Conservation (phyloP, 1,284 basidiomycete species). For the Vanrija sp. region DNA sequence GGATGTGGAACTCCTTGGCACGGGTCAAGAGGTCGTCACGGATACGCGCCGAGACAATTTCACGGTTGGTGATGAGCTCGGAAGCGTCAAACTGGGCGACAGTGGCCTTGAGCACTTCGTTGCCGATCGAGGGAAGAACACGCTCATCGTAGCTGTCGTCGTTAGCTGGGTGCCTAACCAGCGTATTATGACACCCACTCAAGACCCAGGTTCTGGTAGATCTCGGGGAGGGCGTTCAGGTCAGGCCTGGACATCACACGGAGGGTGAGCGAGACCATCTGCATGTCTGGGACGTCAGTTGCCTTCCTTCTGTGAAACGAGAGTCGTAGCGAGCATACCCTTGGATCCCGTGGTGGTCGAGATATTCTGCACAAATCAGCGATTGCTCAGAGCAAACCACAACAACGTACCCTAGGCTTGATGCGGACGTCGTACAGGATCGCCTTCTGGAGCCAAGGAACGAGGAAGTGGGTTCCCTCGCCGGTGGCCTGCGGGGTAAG, state of each 20-base stretch:
- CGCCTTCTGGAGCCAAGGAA: constrained; percentile 92
- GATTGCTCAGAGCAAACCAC: not conserved
- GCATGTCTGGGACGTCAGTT: constrained; percentile 16
- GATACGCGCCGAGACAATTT: constrained; percentile 62
- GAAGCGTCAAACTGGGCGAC: constrained; percentile 98
- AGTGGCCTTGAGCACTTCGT: constrained; percentile 96
- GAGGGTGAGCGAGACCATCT: constrained; percentile 78
- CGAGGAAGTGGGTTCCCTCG: constrained; percentile 96
- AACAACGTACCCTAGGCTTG: constrained; percentile 74
- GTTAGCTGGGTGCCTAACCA: not conserved
- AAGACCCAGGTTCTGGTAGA: constrained; percentile 44
- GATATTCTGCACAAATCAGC: constrained; percentile 48
- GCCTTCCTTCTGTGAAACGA: too few species aligned
- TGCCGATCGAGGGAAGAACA: constrained; percentile 88
- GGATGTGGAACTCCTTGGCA: constrained; percentile 93
- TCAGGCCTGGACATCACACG: constrained; percentile 94
- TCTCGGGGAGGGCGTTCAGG: constrained; percentile 78
- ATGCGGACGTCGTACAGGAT: constrained; percentile 97
- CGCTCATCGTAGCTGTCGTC: constrained; percentile 77
- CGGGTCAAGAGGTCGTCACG: constrained; percentile 87
- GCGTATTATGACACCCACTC: constrained; percentile 22
- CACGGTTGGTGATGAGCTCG: constrained; percentile 73
- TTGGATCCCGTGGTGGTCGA: constrained; percentile 9
- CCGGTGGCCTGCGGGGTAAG: constrained; percentile 60
- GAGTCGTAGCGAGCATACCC: too few species aligned